A percentile compares a stretch with the other conserved stretches of the same genome.
These are phyloP conservation scores for Terana coerulea DNA, from an alignment of 768 basidiomycete species.

Conservation along the genomic window DNA sequence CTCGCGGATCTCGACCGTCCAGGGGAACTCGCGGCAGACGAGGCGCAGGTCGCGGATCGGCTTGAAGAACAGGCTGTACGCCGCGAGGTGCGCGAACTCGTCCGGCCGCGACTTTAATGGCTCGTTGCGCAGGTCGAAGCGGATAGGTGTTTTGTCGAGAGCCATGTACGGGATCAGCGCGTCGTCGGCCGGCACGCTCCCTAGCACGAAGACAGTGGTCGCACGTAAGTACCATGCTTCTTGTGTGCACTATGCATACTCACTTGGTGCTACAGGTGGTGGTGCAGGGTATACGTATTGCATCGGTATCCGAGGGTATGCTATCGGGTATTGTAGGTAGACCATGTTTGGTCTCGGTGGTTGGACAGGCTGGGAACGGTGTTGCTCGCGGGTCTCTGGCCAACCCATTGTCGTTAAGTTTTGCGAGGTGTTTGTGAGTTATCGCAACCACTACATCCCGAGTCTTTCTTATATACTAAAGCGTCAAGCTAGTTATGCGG, in stretches of 20 bases:
- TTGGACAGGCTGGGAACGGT: neutral
- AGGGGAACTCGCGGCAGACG: constrained; percentile 60
- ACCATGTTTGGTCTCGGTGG: neutral
- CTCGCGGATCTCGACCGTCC: constrained; percentile 54
- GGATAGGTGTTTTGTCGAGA: constrained; percentile 44
- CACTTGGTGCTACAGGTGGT: neutral
- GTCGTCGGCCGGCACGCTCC: neutral
- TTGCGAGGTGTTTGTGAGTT: neutral
- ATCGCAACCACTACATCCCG: neutral
- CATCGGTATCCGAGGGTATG: neutral
- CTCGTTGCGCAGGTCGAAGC: constrained; percentile 47
- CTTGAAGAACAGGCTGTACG: constrained; percentile 33
- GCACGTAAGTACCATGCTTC: neutral
- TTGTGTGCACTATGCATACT: neutral
- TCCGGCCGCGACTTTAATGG: constrained; percentile 38
- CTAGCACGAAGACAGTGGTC: neutral
- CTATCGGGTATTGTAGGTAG: neutral
- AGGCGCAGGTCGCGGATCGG: constrained; percentile 39
- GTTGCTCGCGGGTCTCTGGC: neutral
- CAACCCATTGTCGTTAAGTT: neutral
- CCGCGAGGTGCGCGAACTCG: constrained; percentile 37
- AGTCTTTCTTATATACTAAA: neutral
- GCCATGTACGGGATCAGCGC: constrained; percentile 44
- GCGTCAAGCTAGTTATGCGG: no score
- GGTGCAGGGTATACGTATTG: neutral